Evolutionary conservation across 352 stramenopile genomes (phyloP).

Genomic region (Globisporangium iwayamae): DNA sequence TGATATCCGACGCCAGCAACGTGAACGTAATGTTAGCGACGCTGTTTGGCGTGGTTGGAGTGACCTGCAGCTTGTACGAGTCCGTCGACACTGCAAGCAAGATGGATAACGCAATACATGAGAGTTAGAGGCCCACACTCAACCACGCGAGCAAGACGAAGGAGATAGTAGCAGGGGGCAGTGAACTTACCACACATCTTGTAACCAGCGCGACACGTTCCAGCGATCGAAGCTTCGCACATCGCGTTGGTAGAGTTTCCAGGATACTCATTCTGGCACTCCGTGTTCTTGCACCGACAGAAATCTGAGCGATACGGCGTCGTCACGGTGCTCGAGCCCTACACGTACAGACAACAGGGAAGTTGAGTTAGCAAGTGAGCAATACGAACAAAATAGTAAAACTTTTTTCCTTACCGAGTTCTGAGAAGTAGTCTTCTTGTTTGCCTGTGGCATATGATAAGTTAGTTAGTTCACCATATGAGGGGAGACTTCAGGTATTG

Average conservation of each 20-base stretch:
- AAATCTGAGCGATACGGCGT: conserved; percentile 58
- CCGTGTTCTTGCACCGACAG: conserved; percentile 57
- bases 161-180: background rate
- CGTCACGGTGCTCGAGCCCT: conserved; percentile 4
- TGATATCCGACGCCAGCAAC: conserved; percentile 66
- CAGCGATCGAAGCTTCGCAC: conserved; percentile 42
- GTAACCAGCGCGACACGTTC: conserved; percentile 55
- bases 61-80: conserved; percentile 70
- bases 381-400: background rate
- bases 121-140: background rate
- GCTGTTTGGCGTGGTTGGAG: conserved; percentile 53
- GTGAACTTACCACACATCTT: conserved; percentile 37
- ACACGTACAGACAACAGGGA: background rate
- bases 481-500: background rate
- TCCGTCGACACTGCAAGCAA: conserved; percentile 42
- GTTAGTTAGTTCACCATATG: background rate
- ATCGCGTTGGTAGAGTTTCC: conserved; percentile 35
- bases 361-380: background rate
- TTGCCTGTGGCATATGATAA: background rate
- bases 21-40: conserved; percentile 66
- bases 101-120: background rate
- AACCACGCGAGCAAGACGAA: background rate
- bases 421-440: conserved; percentile 3
- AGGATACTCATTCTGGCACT: conserved; percentile 71
- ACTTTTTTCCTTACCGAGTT: background rate